Evolutionary conservation across 352 stramenopile species (phyloP).

Genomic region (Thraustochytrium sp.): DNA sequence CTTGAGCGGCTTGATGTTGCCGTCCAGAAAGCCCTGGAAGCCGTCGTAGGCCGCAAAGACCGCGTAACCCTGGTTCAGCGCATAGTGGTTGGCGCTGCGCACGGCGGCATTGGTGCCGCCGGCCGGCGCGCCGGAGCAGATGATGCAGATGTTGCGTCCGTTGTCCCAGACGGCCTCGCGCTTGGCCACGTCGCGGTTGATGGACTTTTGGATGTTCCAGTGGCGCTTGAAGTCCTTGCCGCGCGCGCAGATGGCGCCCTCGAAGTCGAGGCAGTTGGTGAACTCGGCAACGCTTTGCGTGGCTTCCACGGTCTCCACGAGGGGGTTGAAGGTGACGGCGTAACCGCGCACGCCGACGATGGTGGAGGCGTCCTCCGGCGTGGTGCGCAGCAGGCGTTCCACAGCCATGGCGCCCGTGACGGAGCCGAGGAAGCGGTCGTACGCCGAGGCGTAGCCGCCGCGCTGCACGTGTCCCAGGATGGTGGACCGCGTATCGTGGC

Average conservation of each 20-base stretch:
- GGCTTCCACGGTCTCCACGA: constrained; percentile 27
- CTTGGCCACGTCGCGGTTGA: constrained; percentile 35
- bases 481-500: constrained; percentile 23
- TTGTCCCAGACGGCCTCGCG: background rate
- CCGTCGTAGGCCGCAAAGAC: background rate
- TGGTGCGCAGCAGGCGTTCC: constrained; percentile 13
- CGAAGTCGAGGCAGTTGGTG: background rate
- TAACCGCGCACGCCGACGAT: constrained; percentile 26
- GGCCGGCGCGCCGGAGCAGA: constrained; percentile 13
- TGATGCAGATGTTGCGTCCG: constrained; percentile 19
- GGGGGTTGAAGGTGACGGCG: background rate
- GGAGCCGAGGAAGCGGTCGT: constrained; percentile 32
- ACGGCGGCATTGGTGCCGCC: constrained; percentile 26
- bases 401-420: background rate
- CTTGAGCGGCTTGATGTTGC: background rate
- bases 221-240: constrained; percentile 15
- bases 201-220: background rate
- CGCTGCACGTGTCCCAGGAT: constrained; percentile 36
- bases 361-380: constrained; percentile 4
- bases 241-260: background rate
- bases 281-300: constrained; percentile 20
- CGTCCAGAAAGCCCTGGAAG: constrained; percentile 8
- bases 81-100: constrained; percentile 12
- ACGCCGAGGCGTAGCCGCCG: constrained; percentile 24
- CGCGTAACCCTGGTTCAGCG: constrained; percentile 16